phyloP scores from a whole-genome alignment of 441 rosid species.

The Aquilaria agallochum region DNA sequence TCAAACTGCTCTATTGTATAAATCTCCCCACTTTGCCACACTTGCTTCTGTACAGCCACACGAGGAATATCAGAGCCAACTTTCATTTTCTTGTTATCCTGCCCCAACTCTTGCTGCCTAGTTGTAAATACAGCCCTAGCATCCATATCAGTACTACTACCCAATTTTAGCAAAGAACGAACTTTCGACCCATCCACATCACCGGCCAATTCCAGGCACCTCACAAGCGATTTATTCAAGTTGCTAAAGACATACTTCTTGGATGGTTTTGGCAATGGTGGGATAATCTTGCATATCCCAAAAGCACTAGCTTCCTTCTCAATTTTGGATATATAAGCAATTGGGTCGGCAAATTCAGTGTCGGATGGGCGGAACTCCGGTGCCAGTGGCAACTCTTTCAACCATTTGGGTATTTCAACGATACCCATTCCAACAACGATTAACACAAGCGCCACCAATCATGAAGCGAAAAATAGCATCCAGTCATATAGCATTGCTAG shows the following conservation, averaged over 20 bases:
- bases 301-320: slow-evolving; percentile 93
- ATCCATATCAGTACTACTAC: slow-evolving; percentile 36
- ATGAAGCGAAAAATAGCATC: slow-evolving; percentile 12
- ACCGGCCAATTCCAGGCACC: slow-evolving; percentile 68
- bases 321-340: slow-evolving; percentile 95
- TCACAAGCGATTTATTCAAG: slow-evolving; percentile 78
- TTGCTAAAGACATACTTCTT: slow-evolving; percentile 75
- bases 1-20: slow-evolving; percentile 98
- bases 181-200: slow-evolving; percentile 31
- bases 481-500: slow-evolving; percentile 19
- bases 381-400: slow-evolving; percentile 84
- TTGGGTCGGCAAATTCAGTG: slow-evolving; percentile 97
- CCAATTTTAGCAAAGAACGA: slow-evolving; percentile 17
- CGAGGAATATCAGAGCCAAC: slow-evolving; percentile 40
- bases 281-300: slow-evolving; percentile 97
- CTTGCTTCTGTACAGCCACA: slow-evolving; percentile 69
- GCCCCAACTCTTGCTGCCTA: slow-evolving; percentile 96
- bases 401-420: slow-evolving; percentile 92
- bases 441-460: slow-evolving; percentile 16
- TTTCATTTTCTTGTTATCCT: slow-evolving; percentile 51
- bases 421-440: slow-evolving; percentile 58
- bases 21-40: slow-evolving; percentile 97
- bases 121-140: slow-evolving; percentile 87
- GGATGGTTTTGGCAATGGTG: slow-evolving; percentile 92
- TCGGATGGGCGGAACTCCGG: slow-evolving; percentile 95